Evolutionary conservation across 768 basidiomycete species (phyloP), one percentile per base, ranked within the genome.

Genomic region (Asterophora parasitica): DNA sequence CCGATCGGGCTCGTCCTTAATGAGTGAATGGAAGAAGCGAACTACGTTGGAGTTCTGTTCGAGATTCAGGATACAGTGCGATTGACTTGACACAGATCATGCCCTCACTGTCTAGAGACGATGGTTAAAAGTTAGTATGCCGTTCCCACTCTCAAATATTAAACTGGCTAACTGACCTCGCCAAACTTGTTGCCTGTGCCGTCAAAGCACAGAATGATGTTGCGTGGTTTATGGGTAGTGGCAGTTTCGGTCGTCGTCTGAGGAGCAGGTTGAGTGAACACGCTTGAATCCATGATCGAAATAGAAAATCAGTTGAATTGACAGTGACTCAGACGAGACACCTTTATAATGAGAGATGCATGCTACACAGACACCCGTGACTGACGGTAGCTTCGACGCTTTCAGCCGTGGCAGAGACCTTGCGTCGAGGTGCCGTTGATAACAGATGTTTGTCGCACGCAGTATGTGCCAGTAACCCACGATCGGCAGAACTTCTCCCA

Each of bases 121-220:
- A 15, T 8, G 8, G 9, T 32, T 12, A 19, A 7, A n/a, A n/a
- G n/a, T n/a, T 34, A 10, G 15, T 36, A 11, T 26, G 34, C 12
- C 11, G 20, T n/a, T 27, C 17, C 6, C 17, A 27, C 13, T 28
- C 23, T 19, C n/a, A 31, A 16, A 11, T 27, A 4, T 9, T 36
- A 17, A 20, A 28, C 5, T 2, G 11, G 27, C 5, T 17, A 17
- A 44, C 54, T 27, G 43, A 60, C 62, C 53, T 60, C 54, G 48
- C 60, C 61, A 46, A 61, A 62, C 44, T 62, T 61, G 46, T 64
- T 61, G 16, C 61, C 63, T 15, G 63, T 64, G 30, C 63, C 63
- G 37, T 64, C 63, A 44, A 64, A 64, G 48, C 63, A 64, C 9
- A 59, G 42, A 15, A 64, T 48, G 28, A 64, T 53, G 33, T 55